These are phyloP conservation scores for Scedosporium boydii DNA, from an alignment of 2,329 filamentous ascomycete genomes.

Conservation along the genomic window DNA sequence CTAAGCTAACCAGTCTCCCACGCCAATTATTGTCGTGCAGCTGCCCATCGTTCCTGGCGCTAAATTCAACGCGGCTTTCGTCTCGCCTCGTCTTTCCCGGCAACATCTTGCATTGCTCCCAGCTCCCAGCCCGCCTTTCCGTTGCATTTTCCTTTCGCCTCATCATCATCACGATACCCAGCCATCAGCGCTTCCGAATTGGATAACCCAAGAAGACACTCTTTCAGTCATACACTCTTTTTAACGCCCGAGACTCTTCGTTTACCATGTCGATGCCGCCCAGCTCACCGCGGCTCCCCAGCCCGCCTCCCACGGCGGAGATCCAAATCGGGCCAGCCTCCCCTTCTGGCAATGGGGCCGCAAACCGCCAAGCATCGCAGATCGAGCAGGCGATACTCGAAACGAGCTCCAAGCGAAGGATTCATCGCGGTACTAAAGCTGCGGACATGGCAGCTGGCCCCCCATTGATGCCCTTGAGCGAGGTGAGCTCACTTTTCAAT, in stretches of 20 bases:
- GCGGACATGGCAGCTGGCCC: conserved; percentile 88
- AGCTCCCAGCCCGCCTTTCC: neutral
- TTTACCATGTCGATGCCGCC: conserved; percentile 49
- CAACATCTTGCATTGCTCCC: neutral
- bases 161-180: neutral
- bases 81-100: neutral
- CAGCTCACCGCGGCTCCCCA: conserved; percentile 85
- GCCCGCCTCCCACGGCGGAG: conserved; percentile 88
- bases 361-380: conserved; percentile 49
- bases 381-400: conserved; percentile 58
- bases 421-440: conserved; percentile 87
- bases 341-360: conserved; percentile 48
- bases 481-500: conserved; percentile 41
- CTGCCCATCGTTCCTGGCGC: too few relatives aligned
- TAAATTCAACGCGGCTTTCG: too few relatives aligned
- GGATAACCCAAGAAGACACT: too few relatives aligned
- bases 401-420: conserved; percentile 68
- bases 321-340: conserved; percentile 81
- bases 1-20: too few relatives aligned
- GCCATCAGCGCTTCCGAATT: neutral
- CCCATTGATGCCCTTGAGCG: conserved; percentile 72
- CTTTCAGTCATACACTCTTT: neutral
- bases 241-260: neutral
- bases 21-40: too few relatives aligned
- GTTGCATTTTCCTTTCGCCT: neutral